phyloP scores from a whole-genome alignment of 164 flowering plant species.

The Piper betle region DNA sequence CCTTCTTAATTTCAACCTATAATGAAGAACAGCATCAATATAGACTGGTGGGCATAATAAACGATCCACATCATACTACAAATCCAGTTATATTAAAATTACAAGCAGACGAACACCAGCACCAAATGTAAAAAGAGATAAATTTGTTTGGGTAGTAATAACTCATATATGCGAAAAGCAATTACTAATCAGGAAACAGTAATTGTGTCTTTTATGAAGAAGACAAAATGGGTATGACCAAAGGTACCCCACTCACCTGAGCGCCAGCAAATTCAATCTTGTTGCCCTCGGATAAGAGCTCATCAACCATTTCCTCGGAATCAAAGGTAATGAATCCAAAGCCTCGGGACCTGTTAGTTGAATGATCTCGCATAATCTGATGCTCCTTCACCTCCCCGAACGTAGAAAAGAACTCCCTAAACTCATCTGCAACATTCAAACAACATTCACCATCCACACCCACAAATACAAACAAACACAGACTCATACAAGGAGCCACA shows the following conservation, averaged over 20 bases:
- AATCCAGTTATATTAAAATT: not conserved
- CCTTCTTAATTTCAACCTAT: slow-evolving; percentile 92
- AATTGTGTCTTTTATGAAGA: not conserved
- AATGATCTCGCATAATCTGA: slow-evolving; percentile 75
- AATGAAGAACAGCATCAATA: slow-evolving; percentile 14
- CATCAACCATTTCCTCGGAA: slow-evolving; percentile 57
- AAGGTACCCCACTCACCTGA: slow-evolving; percentile 33
- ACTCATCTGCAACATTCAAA: slow-evolving; percentile 44
- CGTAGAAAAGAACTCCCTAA: slow-evolving; percentile 65
- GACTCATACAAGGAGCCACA: not conserved
- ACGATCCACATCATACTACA: slow-evolving; percentile 1
- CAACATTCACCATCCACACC: not conserved
- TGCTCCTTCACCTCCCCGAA: slow-evolving; percentile 70
- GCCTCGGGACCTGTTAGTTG: slow-evolving; percentile 72
- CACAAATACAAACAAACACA: not conserved
- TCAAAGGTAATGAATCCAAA: slow-evolving; percentile 82
- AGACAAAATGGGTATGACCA: not conserved
- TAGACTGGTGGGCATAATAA: slow-evolving; percentile 10
- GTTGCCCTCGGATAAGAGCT: slow-evolving; percentile 53
- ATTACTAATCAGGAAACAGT: not conserved
- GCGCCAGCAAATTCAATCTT: slow-evolving; percentile 53
- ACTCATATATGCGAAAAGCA: not conserved
- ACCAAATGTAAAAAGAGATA: not conserved
- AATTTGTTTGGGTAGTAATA: not conserved
- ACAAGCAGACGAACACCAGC: not conserved